Base-by-base conservation (phyloP, 805 yeast species). In the Wickerhamomyces sydowiorum region DNA sequence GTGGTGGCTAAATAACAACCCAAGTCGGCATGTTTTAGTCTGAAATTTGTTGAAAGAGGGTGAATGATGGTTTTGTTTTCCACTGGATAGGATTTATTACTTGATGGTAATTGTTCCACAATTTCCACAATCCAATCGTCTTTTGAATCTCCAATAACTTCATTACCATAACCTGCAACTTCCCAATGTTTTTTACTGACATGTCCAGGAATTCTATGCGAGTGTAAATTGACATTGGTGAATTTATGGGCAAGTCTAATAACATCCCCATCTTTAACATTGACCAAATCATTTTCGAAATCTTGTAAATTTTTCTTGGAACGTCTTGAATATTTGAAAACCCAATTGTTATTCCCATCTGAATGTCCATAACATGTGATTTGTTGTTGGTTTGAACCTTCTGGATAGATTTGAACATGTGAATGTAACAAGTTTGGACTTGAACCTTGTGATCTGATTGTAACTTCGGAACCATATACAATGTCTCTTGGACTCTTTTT, bases 51-150 rank as follows among this genome's bases (percentile, higher is more conserved):
- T 2, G 90, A 80, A 40, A 86, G 65, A n/a, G 93, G 90, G 57
- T 86, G 95, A 9, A 86, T 36, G 45, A 72, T 71, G 7, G 59
- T 54, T 43, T 71, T 70, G 60, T 85, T 86, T 38, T 66, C 57
- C 35, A 72, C 72, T 41, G 45, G 70, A 51, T 14, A 76, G 60
- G 41, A 72, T 57, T 38, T 37, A 41, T 51, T 66, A 2, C 44
- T 24, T 10, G 57, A 69, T n/a, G 38, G 35, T 8, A 49, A 52
- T 59, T 85, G 91, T 37, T 77, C 76, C 42, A 78, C 85, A 50
- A 93, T 73, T 65, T 91, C 96, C 35, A 91, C 69, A 30, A 83
- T 67, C 99, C 99, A 93, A 62, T 93, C 82, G 60, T 90, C 97
- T 56, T 86, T 85, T 4, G 61, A 62, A 56, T 91, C 98, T 46